Evolutionary conservation across 2,329 filamentous ascomycete genomes (phyloP).

Genomic region (Stagonosporopsis vannaccii): DNA sequence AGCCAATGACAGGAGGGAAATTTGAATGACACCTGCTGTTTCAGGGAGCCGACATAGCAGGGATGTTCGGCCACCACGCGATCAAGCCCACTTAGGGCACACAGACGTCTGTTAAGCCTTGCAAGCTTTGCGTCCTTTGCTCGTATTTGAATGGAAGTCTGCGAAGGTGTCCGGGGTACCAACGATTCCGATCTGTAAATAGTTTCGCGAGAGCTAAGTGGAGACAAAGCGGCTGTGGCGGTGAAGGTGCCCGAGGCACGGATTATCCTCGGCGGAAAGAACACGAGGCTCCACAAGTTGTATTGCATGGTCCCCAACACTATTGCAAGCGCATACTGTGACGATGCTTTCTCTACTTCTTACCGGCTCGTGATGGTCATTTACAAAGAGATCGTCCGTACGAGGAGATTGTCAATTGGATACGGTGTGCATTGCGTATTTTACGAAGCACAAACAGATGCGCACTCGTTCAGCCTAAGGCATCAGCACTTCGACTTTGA

Average conservation of each 20-base stretch:
- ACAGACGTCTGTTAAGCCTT: neutral
- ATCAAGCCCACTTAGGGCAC: neutral
- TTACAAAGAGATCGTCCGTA: neutral
- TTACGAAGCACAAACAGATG: too few species aligned
- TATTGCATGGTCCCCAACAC: neutral
- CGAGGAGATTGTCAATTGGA: too few species aligned
- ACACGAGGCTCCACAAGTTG: neutral
- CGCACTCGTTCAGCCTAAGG: too few species aligned
- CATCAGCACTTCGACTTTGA: too few species aligned
- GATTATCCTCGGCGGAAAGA: constrained; percentile 6
- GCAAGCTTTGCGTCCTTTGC: neutral
- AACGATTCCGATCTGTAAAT: constrained; percentile 3
- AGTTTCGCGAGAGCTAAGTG: neutral
- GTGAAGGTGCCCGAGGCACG: constrained; percentile 8
- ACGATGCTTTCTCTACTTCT: neutral
- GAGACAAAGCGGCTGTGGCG: constrained; percentile 13
- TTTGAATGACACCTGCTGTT: constrained; percentile 15
- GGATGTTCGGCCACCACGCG: constrained; percentile 1
- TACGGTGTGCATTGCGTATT: too few species aligned
- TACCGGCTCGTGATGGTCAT: neutral
- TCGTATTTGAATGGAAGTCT: constrained; percentile 4
- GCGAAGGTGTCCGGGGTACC: neutral
- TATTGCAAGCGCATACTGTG: too few species aligned
- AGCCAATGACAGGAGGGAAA: constrained; percentile 7
- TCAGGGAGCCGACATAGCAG: constrained; percentile 1